Conservation (phyloP, 202 grass and related monocot species). For the Setaria viridis region DNA sequence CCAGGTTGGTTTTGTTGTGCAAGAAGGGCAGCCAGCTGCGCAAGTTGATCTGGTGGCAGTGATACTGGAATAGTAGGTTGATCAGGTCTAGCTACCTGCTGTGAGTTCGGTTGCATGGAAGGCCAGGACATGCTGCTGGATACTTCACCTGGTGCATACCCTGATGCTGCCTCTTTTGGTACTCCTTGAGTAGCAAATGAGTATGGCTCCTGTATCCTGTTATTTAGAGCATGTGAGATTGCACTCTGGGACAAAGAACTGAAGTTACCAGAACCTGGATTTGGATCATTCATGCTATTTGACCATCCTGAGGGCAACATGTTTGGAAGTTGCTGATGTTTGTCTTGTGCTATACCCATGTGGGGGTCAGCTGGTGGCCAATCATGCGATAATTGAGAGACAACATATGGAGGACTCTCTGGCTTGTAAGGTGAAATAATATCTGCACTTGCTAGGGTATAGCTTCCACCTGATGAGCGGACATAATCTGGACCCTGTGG, state of each 20-base stretch:
- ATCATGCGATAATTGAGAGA: slow-evolving; percentile 47
- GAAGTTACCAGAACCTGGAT: slow-evolving; percentile 45
- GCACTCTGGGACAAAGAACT: slow-evolving; percentile 38
- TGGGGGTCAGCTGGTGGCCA: slow-evolving; percentile 33
- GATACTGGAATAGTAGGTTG: slow-evolving; percentile 57
- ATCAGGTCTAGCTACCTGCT: slow-evolving; percentile 47
- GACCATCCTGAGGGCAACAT: slow-evolving; percentile 46
- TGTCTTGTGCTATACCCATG: slow-evolving; percentile 40
- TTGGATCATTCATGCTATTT: slow-evolving; percentile 42
- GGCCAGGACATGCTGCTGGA: slow-evolving; percentile 42
- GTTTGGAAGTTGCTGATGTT: slow-evolving; percentile 45
- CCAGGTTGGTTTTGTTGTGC: slow-evolving; percentile 66
- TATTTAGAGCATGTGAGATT: slow-evolving; percentile 34
- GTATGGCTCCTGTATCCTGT: slow-evolving; percentile 38
- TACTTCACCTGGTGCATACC: slow-evolving; percentile 52
- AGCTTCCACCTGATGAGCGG: slow-evolving; percentile 38
- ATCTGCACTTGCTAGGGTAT: slow-evolving; percentile 42
- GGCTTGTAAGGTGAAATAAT: slow-evolving; percentile 49
- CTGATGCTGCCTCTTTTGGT: slow-evolving; percentile 43
- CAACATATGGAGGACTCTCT: slow-evolving; percentile 47
- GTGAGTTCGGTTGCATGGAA: slow-evolving; percentile 40
- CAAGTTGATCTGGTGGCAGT: slow-evolving; percentile 65
- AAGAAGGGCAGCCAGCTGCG: slow-evolving; percentile 62
- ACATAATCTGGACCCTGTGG: slow-evolving; percentile 57
- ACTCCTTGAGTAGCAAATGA: slow-evolving; percentile 38